Conservation (phyloP, 2,329 filamentous ascomycete genomes). For the Alternaria sp. region DNA sequence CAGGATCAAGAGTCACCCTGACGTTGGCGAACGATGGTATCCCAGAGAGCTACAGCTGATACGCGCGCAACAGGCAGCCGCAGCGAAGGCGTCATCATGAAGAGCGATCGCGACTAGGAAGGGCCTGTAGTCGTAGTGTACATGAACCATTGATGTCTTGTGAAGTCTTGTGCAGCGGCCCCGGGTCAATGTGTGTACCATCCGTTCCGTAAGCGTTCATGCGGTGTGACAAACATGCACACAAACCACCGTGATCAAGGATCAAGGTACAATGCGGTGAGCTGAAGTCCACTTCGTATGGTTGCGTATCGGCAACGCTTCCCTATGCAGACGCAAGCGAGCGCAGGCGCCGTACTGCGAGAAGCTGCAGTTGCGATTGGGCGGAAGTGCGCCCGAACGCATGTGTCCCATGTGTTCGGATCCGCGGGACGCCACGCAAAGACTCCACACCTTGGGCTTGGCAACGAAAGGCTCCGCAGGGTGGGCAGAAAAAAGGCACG, state of each 20-base stretch:
- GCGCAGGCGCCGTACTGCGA: background rate
- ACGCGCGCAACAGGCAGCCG: conserved; percentile 51
- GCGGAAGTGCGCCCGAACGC: conserved; percentile 13
- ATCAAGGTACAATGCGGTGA: conserved; percentile 16
- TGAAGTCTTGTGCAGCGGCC: background rate
- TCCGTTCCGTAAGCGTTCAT: conserved; percentile 12
- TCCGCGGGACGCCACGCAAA: conserved; percentile 20
- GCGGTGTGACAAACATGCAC: conserved; percentile 20
- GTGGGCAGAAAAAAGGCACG: conserved; percentile 11
- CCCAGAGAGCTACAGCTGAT: conserved; percentile 56
- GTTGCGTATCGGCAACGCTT: conserved; percentile 11
- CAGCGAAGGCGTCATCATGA: conserved; percentile 11
- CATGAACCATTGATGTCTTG: conserved; percentile 6
- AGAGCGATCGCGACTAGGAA: background rate
- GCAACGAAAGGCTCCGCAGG: conserved; percentile 6
- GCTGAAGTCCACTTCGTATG: conserved; percentile 12
- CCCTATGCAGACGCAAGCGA: conserved; percentile 9
- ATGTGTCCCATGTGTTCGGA: conserved; percentile 22
- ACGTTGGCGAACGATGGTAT: conserved; percentile 81
- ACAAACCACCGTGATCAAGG: conserved; percentile 8
- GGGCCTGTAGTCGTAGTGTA: conserved; percentile 9
- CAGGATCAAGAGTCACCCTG: conserved; percentile 84
- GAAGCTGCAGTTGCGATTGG: conserved; percentile 11
- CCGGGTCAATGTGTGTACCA: background rate
- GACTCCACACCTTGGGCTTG: conserved; percentile 13